Evolutionary conservation across 2,329 filamentous ascomycete genomes (phyloP).

Genomic region (Byssothecium circinans): DNA sequence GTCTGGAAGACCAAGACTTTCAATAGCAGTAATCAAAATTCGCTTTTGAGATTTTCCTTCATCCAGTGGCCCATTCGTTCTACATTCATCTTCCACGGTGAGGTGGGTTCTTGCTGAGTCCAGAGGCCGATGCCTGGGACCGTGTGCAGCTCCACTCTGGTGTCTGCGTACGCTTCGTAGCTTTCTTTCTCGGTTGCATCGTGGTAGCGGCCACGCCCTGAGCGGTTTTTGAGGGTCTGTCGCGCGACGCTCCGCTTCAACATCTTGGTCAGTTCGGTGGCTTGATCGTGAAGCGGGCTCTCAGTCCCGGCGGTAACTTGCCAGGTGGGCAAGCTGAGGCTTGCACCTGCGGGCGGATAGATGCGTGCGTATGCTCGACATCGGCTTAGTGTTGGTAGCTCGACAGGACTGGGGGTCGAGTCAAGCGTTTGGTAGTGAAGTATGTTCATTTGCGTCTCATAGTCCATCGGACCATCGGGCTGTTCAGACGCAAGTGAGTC

Average conservation of each 20-base stretch:
- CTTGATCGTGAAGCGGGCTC: constrained; percentile 46
- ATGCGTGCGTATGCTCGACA: constrained; percentile 42
- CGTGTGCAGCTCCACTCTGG: constrained; percentile 19
- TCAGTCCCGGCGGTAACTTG: constrained; percentile 43
- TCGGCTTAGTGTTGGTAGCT: constrained; percentile 25
- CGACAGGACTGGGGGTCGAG: constrained; percentile 3
- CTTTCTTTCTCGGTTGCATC: constrained; percentile 30
- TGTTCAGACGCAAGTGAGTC: constrained; percentile 30
- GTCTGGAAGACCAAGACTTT: no score
- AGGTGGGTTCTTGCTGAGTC: constrained; percentile 16
- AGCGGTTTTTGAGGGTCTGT: constrained; percentile 27
- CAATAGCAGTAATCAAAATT: background rate
- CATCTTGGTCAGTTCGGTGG: constrained; percentile 44
- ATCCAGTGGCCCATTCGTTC: constrained; percentile 32
- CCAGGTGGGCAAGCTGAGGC: constrained; percentile 46
- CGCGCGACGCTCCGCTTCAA: constrained; percentile 46
- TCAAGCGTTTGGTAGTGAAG: constrained; percentile 32
- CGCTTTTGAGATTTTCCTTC: constrained; percentile 20
- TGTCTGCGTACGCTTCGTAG: constrained; percentile 30
- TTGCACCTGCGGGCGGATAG: constrained; percentile 47
- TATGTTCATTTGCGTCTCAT: constrained; percentile 32
- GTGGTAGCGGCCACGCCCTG: constrained; percentile 25
- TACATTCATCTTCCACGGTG: constrained; percentile 14
- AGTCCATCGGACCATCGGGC: constrained; percentile 31
- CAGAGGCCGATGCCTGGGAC: constrained; percentile 28